Conservation (phyloP, 2,329 filamentous ascomycete species). For the Aureobasidium sp. region DNA sequence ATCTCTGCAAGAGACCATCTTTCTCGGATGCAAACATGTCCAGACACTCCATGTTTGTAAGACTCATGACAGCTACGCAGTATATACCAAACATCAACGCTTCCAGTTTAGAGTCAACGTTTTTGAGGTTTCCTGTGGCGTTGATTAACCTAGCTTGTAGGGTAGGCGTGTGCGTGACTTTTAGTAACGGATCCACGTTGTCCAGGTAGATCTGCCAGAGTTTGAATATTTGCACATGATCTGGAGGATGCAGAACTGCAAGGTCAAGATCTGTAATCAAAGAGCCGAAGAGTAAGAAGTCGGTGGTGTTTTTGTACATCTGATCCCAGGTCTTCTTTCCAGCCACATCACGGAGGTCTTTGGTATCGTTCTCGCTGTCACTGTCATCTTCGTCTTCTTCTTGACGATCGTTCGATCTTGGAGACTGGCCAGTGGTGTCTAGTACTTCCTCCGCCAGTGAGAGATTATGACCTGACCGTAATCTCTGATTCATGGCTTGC, state of each 20-base stretch:
- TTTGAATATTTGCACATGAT: conserved; percentile 57
- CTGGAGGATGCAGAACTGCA: conserved; percentile 54
- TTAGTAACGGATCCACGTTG: conserved; percentile 67
- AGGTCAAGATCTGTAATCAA: conserved; percentile 37
- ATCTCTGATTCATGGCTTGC: conserved; percentile 39
- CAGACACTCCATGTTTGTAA: conserved; percentile 49
- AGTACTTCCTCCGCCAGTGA: conserved; percentile 17
- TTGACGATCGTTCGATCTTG: conserved; percentile 17
- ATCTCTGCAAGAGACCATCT: conserved; percentile 33
- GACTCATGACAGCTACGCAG: conserved; percentile 50
- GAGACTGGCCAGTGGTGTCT: conserved; percentile 22
- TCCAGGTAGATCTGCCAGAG: conserved; percentile 71
- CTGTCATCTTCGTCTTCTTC: conserved; percentile 1
- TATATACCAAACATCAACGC: conserved; percentile 61
- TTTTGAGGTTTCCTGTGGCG: conserved; percentile 50
- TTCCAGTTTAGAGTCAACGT: conserved; percentile 52
- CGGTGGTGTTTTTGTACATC: conserved; percentile 32
- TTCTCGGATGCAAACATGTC: conserved; percentile 32
- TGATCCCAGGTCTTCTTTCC: conserved; percentile 44
- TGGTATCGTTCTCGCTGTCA: conserved; percentile 19
- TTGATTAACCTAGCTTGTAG: conserved; percentile 59
- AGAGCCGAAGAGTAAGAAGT: conserved; percentile 49
- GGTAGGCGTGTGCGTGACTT: conserved; percentile 64
- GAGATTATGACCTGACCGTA: conserved; percentile 21
- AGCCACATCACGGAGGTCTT: conserved; percentile 30